Base-by-base conservation (phyloP, 768 basidiomycete species). In the Cubamyces lactineus region DNA sequence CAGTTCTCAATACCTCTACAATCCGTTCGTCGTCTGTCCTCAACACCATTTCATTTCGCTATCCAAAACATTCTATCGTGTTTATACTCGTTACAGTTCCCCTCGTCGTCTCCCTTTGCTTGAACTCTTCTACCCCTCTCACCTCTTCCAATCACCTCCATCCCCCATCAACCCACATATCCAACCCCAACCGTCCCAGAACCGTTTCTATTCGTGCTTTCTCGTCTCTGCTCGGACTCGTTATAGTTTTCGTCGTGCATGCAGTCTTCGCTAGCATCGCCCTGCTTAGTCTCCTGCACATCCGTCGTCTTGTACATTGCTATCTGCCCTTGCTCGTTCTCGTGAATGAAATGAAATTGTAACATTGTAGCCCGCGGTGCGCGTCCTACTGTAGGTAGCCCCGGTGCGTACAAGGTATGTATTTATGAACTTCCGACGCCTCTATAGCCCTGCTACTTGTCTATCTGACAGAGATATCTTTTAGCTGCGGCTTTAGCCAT, bases 251-350 rank as follows among this genome's bases (percentile, higher is more conserved):
- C 46, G 47, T 49, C 17, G 56, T 57, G 56, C 43, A 46, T 28
- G 40, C 47, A 40, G 47, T 28, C 47, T 28, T 50, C 39, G 57
- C 57, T 57, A 57, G 57, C 57, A 5, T 57, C 24, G 57, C 48
- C 48, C 48, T 57, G 48, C 57, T 47, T 49, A 28, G 56, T 48
- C 57, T 40, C 21, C 23, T 47, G 40, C 42, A 26, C 51, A 17
- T 43, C 2, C 50, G 8, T 17, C 48, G 8, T 24, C 28, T 52
- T 55, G 47, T 49, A 55, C 53, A 49, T 48, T 50, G 46, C 53
- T 54, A 42, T 61, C 53, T 16, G 19, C 39, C 48, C 19, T 19
- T 39, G 39, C 26, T 23, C n/a, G 48, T 28, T 28, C 34, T 24
- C 40, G 19, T 28, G 24, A 50, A 56, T 57, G n/a, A 24, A 50